phyloP scores from a whole-genome alignment of 2,329 filamentous ascomycete genomes.

The Aureobasidium vineae region DNA sequence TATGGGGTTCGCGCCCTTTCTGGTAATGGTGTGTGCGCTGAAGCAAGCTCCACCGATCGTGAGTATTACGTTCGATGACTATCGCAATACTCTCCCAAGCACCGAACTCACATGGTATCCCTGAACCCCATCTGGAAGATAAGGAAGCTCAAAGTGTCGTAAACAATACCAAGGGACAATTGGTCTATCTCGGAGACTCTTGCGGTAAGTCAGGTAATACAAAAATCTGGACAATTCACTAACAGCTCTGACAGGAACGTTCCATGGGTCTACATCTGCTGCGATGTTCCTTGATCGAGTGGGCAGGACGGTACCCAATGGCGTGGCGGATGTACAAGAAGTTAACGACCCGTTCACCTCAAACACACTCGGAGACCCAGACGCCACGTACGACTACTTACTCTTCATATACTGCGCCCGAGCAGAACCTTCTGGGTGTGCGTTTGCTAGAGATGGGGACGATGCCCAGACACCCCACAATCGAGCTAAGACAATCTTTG shows the following conservation, averaged over 20 bases:
- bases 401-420: constrained; percentile 48
- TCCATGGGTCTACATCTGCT: constrained; percentile 45
- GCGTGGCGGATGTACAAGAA: constrained; percentile 46
- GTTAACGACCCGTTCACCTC: constrained; percentile 40
- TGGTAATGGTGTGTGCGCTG: no score
- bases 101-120: no score
- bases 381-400: constrained; percentile 46
- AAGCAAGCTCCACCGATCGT: no score
- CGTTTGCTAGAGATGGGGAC: constrained; percentile 35
- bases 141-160: no score
- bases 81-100: no score
- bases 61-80: no score
- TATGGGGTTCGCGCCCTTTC: no score
- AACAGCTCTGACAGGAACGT: constrained; percentile 44
- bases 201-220: constrained; percentile 10
- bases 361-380: constrained; percentile 46
- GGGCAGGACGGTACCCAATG: constrained; percentile 46
- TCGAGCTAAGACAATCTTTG: background rate
- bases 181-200: constrained; percentile 38
- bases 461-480: background rate
- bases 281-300: constrained; percentile 44
- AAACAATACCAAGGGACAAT: no score
- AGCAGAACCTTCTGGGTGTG: constrained; percentile 44
- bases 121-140: no score
- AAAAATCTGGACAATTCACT: constrained; percentile 45